phyloP scores from a whole-genome alignment of 441 rosid species.

The Manihot esculenta region DNA sequence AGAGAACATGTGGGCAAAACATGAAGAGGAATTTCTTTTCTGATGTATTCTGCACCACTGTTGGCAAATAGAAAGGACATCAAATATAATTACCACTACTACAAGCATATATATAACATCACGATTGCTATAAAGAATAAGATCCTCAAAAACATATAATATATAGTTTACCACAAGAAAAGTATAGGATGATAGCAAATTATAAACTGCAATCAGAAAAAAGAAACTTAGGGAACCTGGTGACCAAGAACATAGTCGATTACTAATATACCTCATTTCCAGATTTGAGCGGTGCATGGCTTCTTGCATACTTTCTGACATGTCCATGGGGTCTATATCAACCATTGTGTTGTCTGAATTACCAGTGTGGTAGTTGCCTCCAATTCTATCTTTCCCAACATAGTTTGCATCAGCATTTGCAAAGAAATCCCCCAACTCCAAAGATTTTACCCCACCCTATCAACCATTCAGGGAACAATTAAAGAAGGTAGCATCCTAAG shows the following conservation, averaged over 20 bases:
- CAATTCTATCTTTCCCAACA: constrained; percentile 44
- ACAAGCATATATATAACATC: neutral
- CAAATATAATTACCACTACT: neutral
- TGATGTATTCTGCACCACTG: constrained; percentile 80
- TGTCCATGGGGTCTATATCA: constrained; percentile 85
- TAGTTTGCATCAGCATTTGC: constrained; percentile 61
- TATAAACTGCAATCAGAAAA: neutral
- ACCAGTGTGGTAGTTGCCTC: constrained; percentile 41
- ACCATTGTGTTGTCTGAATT: constrained; percentile 38
- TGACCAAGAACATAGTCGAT: constrained; percentile 31
- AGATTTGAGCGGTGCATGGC: constrained; percentile 93
- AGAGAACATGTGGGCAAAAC: constrained; percentile 72
- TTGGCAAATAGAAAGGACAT: constrained; percentile 22
- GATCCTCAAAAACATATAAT: neutral
- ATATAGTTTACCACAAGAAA: neutral
- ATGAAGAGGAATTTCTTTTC: constrained; percentile 84
- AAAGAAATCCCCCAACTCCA: constrained; percentile 76
- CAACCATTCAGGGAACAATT: constrained; percentile 25
- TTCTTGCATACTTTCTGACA: constrained; percentile 97
- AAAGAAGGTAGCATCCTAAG: constrained; percentile 6
- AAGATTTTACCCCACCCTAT: constrained; percentile 62
- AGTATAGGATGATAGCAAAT: constrained; percentile 1
- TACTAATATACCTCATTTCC: constrained; percentile 74
- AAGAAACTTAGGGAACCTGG: constrained; percentile 11
- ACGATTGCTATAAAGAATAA: neutral